Percentiles rank a stretch among this genome's conserved stretches.
Conservation (phyloP, 2,329 filamentous ascomycete species). For the Aspergillus jensenii region DNA sequence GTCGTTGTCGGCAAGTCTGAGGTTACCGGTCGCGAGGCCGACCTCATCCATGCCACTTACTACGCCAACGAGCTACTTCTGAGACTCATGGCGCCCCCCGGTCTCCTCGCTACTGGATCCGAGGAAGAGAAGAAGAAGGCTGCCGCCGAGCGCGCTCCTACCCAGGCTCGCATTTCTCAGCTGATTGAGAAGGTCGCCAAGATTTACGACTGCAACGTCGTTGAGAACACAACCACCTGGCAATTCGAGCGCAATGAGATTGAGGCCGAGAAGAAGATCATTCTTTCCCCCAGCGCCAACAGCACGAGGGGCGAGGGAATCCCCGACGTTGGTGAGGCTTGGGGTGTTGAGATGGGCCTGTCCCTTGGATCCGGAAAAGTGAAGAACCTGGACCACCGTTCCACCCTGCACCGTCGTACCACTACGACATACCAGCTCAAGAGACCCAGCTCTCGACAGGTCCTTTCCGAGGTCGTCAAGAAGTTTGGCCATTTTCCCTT, state of each 20-base stretch:
- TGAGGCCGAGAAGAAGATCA: constrained; percentile 97
- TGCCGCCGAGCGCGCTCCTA: constrained; percentile 74
- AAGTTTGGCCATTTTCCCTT: constrained; percentile 98
- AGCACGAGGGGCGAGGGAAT: constrained; percentile 87
- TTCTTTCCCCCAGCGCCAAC: constrained; percentile 76
- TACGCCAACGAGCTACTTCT: constrained; percentile 95
- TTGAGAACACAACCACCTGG: constrained; percentile 99
- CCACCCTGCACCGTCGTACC: constrained; percentile 91
- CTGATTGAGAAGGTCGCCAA: constrained; percentile 90
- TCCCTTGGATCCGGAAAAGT: constrained; percentile 90
- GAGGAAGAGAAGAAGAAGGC: constrained; percentile 97
- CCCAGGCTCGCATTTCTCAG: constrained; percentile 81
- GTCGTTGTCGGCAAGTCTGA: constrained; percentile 70
- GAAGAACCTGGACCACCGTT: constrained; percentile 82
- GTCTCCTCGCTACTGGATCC: constrained; percentile 74
- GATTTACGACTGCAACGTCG: constrained; percentile 84
- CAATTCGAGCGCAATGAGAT: constrained; percentile 96
- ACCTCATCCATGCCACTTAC: constrained; percentile 86
- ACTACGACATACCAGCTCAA: constrained; percentile 90
- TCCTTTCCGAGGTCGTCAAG: constrained; percentile 91
- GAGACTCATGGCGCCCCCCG: constrained; percentile 87
- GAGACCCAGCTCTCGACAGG: constrained; percentile 87
- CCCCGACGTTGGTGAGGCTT: constrained; percentile 88
- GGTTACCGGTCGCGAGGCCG: constrained; percentile 75
- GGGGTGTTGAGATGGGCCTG: constrained; percentile 96